Evolutionary conservation across 2,329 filamentous ascomycete genomes (phyloP), one percentile per base, ranked within the genome.

Genomic region (Elsinoe necatrix): DNA sequence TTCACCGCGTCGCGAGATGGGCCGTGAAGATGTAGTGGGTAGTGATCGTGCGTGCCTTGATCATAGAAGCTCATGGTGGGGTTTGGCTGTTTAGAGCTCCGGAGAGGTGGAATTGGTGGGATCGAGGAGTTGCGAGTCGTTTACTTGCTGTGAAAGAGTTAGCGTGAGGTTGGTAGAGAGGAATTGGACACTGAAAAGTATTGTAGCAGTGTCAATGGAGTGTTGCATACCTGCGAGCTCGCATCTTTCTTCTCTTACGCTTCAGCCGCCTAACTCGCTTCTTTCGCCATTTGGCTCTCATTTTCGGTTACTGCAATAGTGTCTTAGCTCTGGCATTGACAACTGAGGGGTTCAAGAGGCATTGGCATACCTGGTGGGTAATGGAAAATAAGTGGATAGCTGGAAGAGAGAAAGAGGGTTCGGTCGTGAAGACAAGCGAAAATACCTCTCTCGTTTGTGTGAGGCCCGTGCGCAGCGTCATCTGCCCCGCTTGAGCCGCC

Each of bases 181-280:
- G 2, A 43, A 42, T 35, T 27, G 27, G 7, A 21, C 31, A 27
- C 12, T 21, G 6, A 8, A 11, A 42, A 14, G 34, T n/a, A 37
- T 23, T 6, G 1, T 41, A 34, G 31, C 35, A 56, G 29, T 20
- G 43, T 51, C 20, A 45, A 56, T 29, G 39, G 9, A 41, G 58
- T 41, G 62, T 4, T 37, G 78, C 90, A 83, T 83, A 97, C 93
- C 85, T 91, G 81, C 93, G 81, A 72, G 92, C 93, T 77, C 93
- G 85, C 80, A 93, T 95, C 92, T 98, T 98, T 90, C 93, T 95
- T 82, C 93, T 90, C 91, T 98, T 98, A 76, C 91, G 87, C 87
- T 97, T 97, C 78, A 98, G 89, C 79, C 93, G 86, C 73, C 93
- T 84, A 80, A 95, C 91, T 77, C 93, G 85, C 92, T 98, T 98